Percentiles rank a stretch among this genome's conserved stretches.
These are phyloP conservation scores for Rheum nobile DNA, from an alignment of 148 eudicot genomes.

Conservation along the genomic window DNA sequence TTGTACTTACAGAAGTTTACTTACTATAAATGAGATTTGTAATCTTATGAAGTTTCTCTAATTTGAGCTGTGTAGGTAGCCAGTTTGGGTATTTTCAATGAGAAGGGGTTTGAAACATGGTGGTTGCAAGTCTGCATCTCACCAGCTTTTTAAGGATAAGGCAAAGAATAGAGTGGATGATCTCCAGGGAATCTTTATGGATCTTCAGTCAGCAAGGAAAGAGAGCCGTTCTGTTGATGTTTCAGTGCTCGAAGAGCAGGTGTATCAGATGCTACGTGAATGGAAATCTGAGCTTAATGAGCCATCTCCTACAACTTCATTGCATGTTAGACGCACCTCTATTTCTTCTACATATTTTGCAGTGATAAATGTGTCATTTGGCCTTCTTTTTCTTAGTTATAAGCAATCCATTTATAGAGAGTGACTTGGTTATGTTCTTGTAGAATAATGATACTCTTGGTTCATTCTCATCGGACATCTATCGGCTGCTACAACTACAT, in stretches of 20 bases:
- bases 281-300: slow-evolving; percentile 90
- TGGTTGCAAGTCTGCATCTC: slow-evolving; percentile 70
- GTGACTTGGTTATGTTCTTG: slow-evolving; percentile 13
- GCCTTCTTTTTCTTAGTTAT: neutral
- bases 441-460: slow-evolving; percentile 83
- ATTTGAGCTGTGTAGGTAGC: neutral
- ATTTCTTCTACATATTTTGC: neutral
- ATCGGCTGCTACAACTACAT: slow-evolving; percentile 60
- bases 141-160: slow-evolving; percentile 77
- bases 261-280: slow-evolving; percentile 86
- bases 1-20: neutral
- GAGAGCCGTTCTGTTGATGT: slow-evolving; percentile 74
- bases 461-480: slow-evolving; percentile 73
- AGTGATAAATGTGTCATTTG: slow-evolving; percentile 1
- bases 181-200: slow-evolving; percentile 76
- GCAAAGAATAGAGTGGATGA: slow-evolving; percentile 96
- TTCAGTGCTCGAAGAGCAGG: slow-evolving; percentile 74
- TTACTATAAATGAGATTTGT: neutral
- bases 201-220: slow-evolving; percentile 79
- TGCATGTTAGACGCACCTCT: slow-evolving; percentile 27
- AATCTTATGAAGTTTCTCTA: neutral
- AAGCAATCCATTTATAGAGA: neutral
- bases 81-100: slow-evolving; percentile 24
- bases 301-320: slow-evolving; percentile 88
- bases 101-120: slow-evolving; percentile 66